These are phyloP conservation scores for Niveomyces coronatus DNA, from an alignment of 2,329 filamentous ascomycete species.

Conservation along the genomic window DNA sequence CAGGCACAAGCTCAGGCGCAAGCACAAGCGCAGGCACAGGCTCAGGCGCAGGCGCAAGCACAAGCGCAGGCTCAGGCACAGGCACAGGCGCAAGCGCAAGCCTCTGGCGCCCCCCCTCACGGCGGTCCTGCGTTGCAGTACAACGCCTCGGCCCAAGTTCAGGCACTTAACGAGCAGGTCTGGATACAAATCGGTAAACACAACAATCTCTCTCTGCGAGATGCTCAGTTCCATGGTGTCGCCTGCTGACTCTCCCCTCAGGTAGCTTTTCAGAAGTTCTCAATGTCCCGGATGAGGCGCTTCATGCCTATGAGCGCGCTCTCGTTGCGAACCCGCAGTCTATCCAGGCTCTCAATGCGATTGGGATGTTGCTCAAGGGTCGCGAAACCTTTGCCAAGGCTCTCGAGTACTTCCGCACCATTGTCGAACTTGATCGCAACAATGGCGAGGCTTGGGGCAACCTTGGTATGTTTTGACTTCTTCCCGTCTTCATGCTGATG, in stretches of 20 bases:
- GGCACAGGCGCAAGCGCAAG: slow-evolving; percentile 48
- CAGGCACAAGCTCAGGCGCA: too few relatives aligned
- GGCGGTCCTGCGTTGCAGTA: slow-evolving; percentile 46
- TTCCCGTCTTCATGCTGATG: not conserved
- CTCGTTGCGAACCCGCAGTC: slow-evolving; percentile 82
- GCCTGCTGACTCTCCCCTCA: slow-evolving; percentile 30
- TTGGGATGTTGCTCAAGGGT: slow-evolving; percentile 81
- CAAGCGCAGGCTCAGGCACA: too few relatives aligned
- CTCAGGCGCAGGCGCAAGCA: too few relatives aligned
- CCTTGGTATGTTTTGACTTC: slow-evolving; percentile 50
- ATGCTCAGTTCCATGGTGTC: slow-evolving; percentile 14
- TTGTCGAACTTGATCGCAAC: slow-evolving; percentile 76
- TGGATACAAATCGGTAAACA: slow-evolving; percentile 83
- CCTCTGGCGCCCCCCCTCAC: slow-evolving; percentile 43
- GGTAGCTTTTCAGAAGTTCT: slow-evolving; percentile 80
- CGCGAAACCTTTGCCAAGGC: slow-evolving; percentile 92
- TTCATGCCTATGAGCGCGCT: slow-evolving; percentile 83
- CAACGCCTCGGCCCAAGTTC: slow-evolving; percentile 63
- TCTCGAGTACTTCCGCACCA: slow-evolving; percentile 83
- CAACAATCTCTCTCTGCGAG: slow-evolving; percentile 11
- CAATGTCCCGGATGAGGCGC: slow-evolving; percentile 79
- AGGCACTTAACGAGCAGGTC: slow-evolving; percentile 71
- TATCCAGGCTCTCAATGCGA: slow-evolving; percentile 84
- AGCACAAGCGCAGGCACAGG: too few relatives aligned
- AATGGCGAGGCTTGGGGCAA: slow-evolving; percentile 97